A percentile compares a stretch with the other conserved stretches of the same genome.
Evolutionary conservation across 441 rosid genomes (phyloP).

Genomic region (Erodium moschatum): DNA sequence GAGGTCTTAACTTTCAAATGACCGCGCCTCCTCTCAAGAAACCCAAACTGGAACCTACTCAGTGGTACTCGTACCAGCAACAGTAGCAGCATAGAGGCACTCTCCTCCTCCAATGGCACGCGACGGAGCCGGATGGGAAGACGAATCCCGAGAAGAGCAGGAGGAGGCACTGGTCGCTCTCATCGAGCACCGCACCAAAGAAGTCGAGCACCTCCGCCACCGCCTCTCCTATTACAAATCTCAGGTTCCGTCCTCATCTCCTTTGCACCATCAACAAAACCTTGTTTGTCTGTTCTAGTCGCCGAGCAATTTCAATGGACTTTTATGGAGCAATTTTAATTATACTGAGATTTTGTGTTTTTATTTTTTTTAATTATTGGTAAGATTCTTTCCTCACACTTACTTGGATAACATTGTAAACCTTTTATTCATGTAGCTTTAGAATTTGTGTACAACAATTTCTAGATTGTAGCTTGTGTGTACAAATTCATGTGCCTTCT

Average conservation of each 20-base stretch:
- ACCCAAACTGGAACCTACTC: no score
- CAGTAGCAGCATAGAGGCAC: no score
- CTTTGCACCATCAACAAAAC: no score
- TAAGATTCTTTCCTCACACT: background rate
- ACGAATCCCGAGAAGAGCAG: slow-evolving; percentile 39
- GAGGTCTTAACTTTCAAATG: no score
- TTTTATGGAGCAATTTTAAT: no score
- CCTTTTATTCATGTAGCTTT: no score
- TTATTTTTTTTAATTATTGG: background rate
- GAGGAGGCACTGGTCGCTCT: slow-evolving; percentile 65
- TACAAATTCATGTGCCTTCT: background rate
- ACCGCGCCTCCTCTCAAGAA: no score
- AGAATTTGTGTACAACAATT: background rate
- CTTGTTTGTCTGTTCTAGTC: no score
- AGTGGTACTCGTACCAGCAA: no score
- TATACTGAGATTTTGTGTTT: background rate
- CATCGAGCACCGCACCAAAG: slow-evolving; percentile 61
- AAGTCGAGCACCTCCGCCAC: slow-evolving; percentile 52
- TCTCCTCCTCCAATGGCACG: background rate
- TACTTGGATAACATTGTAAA: no score
- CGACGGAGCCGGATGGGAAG: slow-evolving; percentile 21
- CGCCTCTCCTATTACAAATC: slow-evolving; percentile 59
- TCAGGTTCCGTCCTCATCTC: slow-evolving; percentile 36
- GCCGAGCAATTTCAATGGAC: no score
- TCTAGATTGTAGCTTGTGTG: no score